These are phyloP conservation scores for Cryptococcus hybrid DNA, from an alignment of 1,284 basidiomycete species.

Conservation along the genomic window DNA sequence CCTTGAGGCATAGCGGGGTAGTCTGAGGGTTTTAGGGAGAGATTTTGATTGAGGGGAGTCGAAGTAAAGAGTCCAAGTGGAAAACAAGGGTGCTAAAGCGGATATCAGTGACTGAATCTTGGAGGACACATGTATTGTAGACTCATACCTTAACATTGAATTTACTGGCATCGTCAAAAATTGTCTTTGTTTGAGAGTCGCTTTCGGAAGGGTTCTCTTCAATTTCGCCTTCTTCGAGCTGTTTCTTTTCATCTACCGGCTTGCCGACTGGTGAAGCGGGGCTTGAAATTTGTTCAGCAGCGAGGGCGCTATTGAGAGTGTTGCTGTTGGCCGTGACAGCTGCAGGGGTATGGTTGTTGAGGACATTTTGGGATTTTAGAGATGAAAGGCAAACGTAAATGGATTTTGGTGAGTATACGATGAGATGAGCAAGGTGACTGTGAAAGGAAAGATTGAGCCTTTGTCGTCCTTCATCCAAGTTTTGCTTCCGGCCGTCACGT, in stretches of 20 bases:
- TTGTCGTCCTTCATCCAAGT: not conserved
- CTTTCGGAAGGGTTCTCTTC: slow-evolving; percentile 35
- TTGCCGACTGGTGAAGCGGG: slow-evolving; percentile 20
- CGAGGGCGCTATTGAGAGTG: slow-evolving; percentile 36
- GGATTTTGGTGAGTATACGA: not conserved
- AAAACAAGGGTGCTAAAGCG: slow-evolving; percentile 81
- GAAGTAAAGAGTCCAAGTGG: slow-evolving; percentile 96
- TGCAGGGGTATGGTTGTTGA: slow-evolving; percentile 30
- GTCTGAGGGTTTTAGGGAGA: slow-evolving; percentile 81
- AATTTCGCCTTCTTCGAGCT: slow-evolving; percentile 44
- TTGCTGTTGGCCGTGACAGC: slow-evolving; percentile 31
- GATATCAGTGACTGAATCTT: not conserved
- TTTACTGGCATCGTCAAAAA: slow-evolving; percentile 81
- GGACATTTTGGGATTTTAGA: slow-evolving; percentile 4
- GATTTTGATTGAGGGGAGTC: slow-evolving; percentile 86
- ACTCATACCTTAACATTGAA: slow-evolving; percentile 81
- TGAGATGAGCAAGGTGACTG: not conserved
- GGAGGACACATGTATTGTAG: not conserved
- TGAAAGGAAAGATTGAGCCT: not conserved
- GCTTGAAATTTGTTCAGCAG: slow-evolving; percentile 32
- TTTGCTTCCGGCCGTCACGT: not conserved
- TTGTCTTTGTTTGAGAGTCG: slow-evolving; percentile 62
- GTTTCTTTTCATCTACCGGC: slow-evolving; percentile 16
- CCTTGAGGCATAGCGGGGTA: slow-evolving; percentile 66
- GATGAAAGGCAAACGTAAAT: not conserved